phyloP scores from a whole-genome alignment of 352 stramenopile species.

The Phytophthora constricta region DNA sequence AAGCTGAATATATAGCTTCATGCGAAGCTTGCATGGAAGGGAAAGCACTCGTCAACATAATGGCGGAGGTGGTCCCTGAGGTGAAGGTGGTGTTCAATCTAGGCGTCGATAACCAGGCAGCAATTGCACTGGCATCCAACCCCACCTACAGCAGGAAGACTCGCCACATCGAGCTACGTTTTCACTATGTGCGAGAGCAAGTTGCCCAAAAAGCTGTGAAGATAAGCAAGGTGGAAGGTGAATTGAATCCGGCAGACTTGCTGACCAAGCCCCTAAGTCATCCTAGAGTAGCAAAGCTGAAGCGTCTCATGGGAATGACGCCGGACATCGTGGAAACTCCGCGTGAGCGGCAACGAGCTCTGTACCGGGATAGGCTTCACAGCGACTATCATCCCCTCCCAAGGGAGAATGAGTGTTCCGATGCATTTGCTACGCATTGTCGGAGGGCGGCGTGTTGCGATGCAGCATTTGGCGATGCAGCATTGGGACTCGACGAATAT shows the following conservation, averaged over 20 bases:
- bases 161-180: not conserved
- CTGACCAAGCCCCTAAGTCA: not conserved
- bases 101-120: not conserved
- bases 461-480: too few species aligned
- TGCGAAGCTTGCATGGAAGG: not conserved
- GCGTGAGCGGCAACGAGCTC: too few species aligned
- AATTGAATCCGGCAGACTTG: not conserved
- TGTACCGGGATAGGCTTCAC: too few species aligned
- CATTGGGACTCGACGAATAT: too few species aligned
- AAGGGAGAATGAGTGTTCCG: too few species aligned
- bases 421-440: too few species aligned
- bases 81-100: not conserved
- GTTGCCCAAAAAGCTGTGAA: not conserved
- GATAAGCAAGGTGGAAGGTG: not conserved
- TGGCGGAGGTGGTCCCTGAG: not conserved
- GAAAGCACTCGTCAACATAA: not conserved
- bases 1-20: too few species aligned
- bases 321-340: too few species aligned
- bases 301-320: not conserved
- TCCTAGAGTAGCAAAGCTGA: not conserved
- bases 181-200: constrained; percentile 1
- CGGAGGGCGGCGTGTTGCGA: too few species aligned
- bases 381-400: too few species aligned
- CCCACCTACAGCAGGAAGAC: too few species aligned
- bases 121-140: not conserved